Conservation (phyloP, 192 early-diverging fungal genomes). For the Coemansia sp. region DNA sequence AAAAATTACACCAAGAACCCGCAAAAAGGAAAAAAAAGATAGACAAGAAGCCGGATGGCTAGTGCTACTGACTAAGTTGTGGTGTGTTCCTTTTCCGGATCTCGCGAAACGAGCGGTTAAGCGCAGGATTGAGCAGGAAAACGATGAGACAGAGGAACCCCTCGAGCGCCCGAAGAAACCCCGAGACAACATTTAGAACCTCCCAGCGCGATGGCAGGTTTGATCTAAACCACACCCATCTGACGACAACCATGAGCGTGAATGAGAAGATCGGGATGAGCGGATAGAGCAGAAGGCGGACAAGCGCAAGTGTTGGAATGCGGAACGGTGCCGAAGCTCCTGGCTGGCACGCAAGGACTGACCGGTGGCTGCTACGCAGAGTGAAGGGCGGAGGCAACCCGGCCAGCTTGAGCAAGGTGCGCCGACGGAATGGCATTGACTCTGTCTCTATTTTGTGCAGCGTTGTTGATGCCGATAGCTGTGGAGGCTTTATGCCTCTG, state of each 20-base stretch:
- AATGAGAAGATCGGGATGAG: slow-evolving; percentile 49
- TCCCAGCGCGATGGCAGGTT: slow-evolving; percentile 47
- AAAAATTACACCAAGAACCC: not conserved
- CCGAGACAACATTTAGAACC: slow-evolving; percentile 44
- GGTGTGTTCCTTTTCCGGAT: slow-evolving; percentile 48
- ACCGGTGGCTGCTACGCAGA: slow-evolving; percentile 21
- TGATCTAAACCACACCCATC: slow-evolving; percentile 52
- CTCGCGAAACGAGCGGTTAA: slow-evolving; percentile 51
- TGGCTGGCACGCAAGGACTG: slow-evolving; percentile 11
- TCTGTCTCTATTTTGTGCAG: not conserved
- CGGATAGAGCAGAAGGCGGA: slow-evolving; percentile 47
- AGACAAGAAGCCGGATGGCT: not conserved
- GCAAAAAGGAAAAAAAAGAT: not conserved
- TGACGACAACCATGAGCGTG: slow-evolving; percentile 51
- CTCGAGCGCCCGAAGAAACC: slow-evolving; percentile 37
- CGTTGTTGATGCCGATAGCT: not conserved
- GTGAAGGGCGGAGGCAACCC: slow-evolving; percentile 22
- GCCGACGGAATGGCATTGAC: not conserved
- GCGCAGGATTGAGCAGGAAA: slow-evolving; percentile 48
- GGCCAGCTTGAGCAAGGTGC: slow-evolving; percentile 13
- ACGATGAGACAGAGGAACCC: slow-evolving; percentile 50
- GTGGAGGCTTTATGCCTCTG: not conserved
- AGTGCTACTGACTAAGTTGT: slow-evolving; percentile 19
- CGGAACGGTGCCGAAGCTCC: slow-evolving; percentile 28
- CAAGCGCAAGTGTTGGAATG: slow-evolving; percentile 40